phyloP scores from a whole-genome alignment of 768 basidiomycete species.

The Pholiota molesta region DNA sequence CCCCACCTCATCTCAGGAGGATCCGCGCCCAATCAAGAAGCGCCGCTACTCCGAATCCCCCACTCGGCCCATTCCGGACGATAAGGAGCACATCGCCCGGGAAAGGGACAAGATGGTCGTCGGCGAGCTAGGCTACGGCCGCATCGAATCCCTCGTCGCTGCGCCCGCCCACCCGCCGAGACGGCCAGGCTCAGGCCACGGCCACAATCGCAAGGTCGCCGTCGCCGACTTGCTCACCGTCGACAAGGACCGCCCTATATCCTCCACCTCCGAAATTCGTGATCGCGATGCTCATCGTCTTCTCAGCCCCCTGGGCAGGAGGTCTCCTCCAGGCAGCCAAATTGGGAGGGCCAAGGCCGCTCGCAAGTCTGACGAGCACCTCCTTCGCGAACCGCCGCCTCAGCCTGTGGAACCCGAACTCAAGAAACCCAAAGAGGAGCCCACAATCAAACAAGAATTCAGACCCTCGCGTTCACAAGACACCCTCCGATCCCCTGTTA shows the following conservation, averaged over 20 bases:
- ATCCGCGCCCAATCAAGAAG: slow-evolving; percentile 41
- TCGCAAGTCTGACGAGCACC: slow-evolving; percentile 43
- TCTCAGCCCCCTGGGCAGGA: slow-evolving; percentile 35
- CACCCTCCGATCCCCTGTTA: slow-evolving; percentile 6
- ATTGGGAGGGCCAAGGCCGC: slow-evolving; percentile 48
- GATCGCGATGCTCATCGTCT: slow-evolving; percentile 27
- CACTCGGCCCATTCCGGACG: slow-evolving; percentile 26
- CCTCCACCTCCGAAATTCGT: slow-evolving; percentile 13
- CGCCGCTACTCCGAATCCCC: slow-evolving; percentile 47
- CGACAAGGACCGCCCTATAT: slow-evolving; percentile 24
- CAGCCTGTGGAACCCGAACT: slow-evolving; percentile 14
- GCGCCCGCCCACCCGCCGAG: slow-evolving; percentile 24
- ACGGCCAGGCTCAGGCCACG: slow-evolving; percentile 32
- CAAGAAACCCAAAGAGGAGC: slow-evolving; percentile 26
- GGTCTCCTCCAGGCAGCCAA: slow-evolving; percentile 55
- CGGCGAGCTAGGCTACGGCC: slow-evolving; percentile 36
- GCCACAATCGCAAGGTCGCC: slow-evolving; percentile 27
- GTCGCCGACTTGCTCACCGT: slow-evolving; percentile 29
- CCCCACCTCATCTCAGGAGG: slow-evolving; percentile 19
- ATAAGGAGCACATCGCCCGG: slow-evolving; percentile 31
- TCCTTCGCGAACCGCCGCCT: slow-evolving; percentile 23
- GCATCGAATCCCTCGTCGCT: slow-evolving; percentile 27
- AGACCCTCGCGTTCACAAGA: slow-evolving; percentile 15
- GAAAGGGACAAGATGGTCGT: slow-evolving; percentile 36
- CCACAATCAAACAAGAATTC: slow-evolving; percentile 22